phyloP scores from a whole-genome alignment of 176 grass and related monocot species.

The bread wheat (Triticum aestivum) region IWGSC_CS_RefSeq_v2.1 NC_057802.1:566493822-566494321 shows the following conservation, averaged over 20 bases:
- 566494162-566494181: background rate
- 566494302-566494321: background rate
- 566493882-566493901: background rate
- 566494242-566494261: background rate
- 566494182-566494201: background rate
- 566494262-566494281: background rate
- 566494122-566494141: background rate
- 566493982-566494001: background rate
- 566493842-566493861: no score
- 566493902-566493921: background rate
- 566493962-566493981: background rate
- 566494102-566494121: no score
- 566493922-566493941: no score
- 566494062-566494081: no score
- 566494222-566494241: background rate
- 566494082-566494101: no score
- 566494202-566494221: background rate
- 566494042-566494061: no score
- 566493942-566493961: background rate
- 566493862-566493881: no score
- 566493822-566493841: no score
- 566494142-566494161: background rate
- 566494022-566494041: background rate
- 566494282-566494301: background rate
- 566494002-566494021: background rate